Base-by-base conservation (phyloP, 208 protist species). In the Acanthamoeba royreba region DNA sequence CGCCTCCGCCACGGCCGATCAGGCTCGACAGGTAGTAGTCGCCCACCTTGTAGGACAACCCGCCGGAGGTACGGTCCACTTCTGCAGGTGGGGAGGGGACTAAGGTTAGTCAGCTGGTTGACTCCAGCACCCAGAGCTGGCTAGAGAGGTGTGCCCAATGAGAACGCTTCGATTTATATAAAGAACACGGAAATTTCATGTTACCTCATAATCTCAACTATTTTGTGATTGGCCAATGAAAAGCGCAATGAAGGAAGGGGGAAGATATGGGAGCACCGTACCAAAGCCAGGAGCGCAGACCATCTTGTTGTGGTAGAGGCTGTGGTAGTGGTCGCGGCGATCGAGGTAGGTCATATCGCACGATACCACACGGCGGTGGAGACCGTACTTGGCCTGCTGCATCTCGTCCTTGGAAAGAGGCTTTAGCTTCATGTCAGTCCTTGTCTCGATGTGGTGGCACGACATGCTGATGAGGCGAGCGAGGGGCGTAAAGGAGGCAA, bases 11-110 rank as follows among this genome's bases (percentile, higher is more conserved):
- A 0, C 40, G 33, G 42, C 69, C 69, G 17, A 81, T 35, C 5
- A 81, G 69, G 42, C 42, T 81, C 40, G 69, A 81, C 69, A 81
- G 69, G 69, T 81, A 81, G 69, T 81, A 81, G 69, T 81, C 69
- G 69, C 69, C 69, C 19, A 81, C 69, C 22, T 81, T 81, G 69
- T 81, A 81, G 0, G 69, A 81, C 40, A 81, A 42, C 17, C 69
- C 69, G 33, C 69, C 69, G 25, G 69, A 49, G 17, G 15, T 43
- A 22, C 69, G 33, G 69, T 81, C 69, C 17, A 81, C 49, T 81
- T 81, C 69, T 81, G 40, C 0, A n/a, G n/a, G n/a, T n/a, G n/a
- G n/a, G n/a, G n/a, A n/a, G n/a, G n/a, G n/a, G n/a, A n/a, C n/a
- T n/a, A n/a, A n/a, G n/a, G n/a, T n/a, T n/a, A n/a, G n/a, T n/a